Base-by-base conservation (phyloP, 2,329 filamentous ascomycete species). In the Fonsecaea pedrosoi region DNA sequence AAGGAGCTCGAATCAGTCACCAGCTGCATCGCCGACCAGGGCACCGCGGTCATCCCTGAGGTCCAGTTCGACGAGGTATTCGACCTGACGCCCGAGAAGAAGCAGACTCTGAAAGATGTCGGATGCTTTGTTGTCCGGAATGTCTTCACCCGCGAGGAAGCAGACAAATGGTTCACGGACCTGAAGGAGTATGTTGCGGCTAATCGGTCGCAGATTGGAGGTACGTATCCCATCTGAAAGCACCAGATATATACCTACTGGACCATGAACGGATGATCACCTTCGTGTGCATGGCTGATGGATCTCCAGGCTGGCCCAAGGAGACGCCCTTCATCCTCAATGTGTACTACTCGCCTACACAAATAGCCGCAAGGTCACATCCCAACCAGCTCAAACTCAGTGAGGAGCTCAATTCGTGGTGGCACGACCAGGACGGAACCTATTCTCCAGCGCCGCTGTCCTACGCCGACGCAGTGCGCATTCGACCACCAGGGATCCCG, bases 401-500 rank as follows among this genome's bases (percentile, higher is more conserved):
- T 55, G 71, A 74, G 18, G 66, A 74, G 13, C 71, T 82, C 4
- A 82, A 82, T 63, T 73, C 72, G 1, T 75, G 81, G 30, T 82
- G 78, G 76, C 77, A 79, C 57, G 77, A 78, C 53, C 72, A 72
- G 6, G 68, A 70, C 3, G 70, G 67, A 6, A 73, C 73, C 0
- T 61, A 61, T 45, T 75, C 72, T 1, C 70, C 77, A 2, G 78
- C 79, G 1, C 80, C 80, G 0, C 66, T 82, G 40, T 73, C 76
- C 1, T 82, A 81, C 67, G 73, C 75, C n/a, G 80, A 82, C 60
- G 78, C 73, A 4, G 69, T 79, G 2, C 78, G 81, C 13, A 77
- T 78, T 63, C 75, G 80, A 9, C 74, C 78, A 3, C 78, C 79
- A 4, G 74, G 76, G 21, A 75, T 78, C 35, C 69, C 71, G 0